phyloP scores from a whole-genome alignment of 2,329 filamentous ascomycete genomes.

The Blumeria hordei region DNA sequence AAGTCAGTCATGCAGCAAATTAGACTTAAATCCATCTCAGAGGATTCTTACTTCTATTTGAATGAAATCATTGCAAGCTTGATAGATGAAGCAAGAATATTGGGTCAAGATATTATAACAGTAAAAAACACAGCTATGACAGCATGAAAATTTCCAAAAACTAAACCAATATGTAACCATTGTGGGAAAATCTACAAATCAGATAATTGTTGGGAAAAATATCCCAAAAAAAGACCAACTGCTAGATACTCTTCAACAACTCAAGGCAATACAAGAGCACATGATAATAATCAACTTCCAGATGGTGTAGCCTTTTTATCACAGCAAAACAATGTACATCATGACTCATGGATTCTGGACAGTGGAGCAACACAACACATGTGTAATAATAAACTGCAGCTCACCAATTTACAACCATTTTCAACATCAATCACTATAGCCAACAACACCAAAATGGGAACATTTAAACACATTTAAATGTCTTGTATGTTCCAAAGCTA shows the following conservation, averaged over 20 bases:
- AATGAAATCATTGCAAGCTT: not conserved
- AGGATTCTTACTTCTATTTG: too few relatives aligned
- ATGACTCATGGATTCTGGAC: not conserved
- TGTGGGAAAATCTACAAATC: not conserved
- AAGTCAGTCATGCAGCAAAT: not conserved
- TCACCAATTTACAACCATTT: not conserved
- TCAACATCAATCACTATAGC: not conserved
- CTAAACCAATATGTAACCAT: too few relatives aligned
- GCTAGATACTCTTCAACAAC: not conserved
- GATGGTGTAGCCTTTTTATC: not conserved
- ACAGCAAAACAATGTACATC: not conserved
- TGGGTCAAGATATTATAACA: not conserved
- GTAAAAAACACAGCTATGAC: not conserved
- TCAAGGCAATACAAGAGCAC: not conserved
- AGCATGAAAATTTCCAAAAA: too few relatives aligned
- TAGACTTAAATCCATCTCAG: not conserved
- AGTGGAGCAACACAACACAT: not conserved
- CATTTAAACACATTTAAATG: too few relatives aligned
- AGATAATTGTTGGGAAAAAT: not conserved
- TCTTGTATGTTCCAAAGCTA: too few relatives aligned
- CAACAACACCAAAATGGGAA: not conserved
- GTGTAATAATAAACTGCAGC: not conserved
- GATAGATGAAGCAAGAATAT: not conserved
- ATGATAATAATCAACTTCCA: not conserved
- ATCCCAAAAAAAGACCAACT: not conserved